Evolutionary conservation across 139 green algal species (phyloP), one percentile per base, ranked within the genome.

Genomic region (Diplosphaera chodatii): DNA sequence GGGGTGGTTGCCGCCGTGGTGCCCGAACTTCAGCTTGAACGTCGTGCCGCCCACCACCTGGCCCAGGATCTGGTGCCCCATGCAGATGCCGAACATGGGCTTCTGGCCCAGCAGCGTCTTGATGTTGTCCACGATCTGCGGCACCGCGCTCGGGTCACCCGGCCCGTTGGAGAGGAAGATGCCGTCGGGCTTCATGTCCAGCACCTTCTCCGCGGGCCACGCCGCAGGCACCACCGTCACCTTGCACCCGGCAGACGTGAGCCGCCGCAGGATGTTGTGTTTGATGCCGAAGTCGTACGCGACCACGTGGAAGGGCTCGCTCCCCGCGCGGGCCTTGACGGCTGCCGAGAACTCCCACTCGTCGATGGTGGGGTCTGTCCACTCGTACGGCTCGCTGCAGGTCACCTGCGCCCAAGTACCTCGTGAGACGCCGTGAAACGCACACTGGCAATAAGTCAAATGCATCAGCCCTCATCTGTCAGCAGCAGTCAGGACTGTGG

Each of bases 1-100:
- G 66, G 95, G 95, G 88, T 99, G 95, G 90, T 99, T 99, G 71
- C 94, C 95, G 67, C 95, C 95, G 75, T 99, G 95, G 89, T 99
- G 95, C 0, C 95, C 95, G 78, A 99, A 99, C 79, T 96, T 96
- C 33, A 99, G 86, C 87, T 99, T 99, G 89, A 98, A 99, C 30
- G 95, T 99, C 67, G 80, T 90, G 69, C 87, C 92, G 41, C 95
- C 95, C 71, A 98, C 91, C 8, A 95, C 95, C 64, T 80, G 75
- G 27, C 95, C 95, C 72, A 98, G 79, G n/a, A 98, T 82, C 83
- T 99, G 95, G 85, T 99, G 95, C 0, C 95, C 95, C 95, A 99
- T 99, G 91, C 95, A 99, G 80, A 99, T 99, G 77, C 95, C 95
- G 83, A 99, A 98, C 72, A 96, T 86, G 10, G 95, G 95, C 83